These are phyloP conservation scores for Didymella sp. DNA, from an alignment of 2,329 filamentous ascomycete species.

Conservation along the genomic window DNA sequence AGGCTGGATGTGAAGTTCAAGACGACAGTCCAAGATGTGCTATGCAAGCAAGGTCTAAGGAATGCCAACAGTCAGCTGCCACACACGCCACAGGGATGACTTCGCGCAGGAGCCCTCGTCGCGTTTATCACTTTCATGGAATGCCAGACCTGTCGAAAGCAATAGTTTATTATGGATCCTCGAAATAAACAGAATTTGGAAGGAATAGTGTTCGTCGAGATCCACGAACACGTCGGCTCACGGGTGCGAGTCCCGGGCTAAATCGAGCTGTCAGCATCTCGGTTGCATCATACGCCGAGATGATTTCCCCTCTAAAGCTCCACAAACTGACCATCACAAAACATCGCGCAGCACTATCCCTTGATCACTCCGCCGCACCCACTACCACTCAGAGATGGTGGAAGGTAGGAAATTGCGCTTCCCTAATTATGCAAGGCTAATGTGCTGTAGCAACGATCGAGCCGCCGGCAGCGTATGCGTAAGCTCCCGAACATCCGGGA, in stretches of 20 bases:
- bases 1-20: not conserved
- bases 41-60: not conserved
- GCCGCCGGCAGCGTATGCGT: conserved; percentile 55
- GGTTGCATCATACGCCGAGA: conserved; percentile 12
- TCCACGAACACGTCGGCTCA: not conserved
- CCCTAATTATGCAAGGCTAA: conserved; percentile 1
- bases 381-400: conserved; percentile 5
- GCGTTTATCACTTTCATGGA: not conserved
- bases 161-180: not conserved
- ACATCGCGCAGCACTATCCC: conserved; percentile 13
- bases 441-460: conserved; percentile 12
- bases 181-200: conserved; percentile 2
- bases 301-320: conserved; percentile 9
- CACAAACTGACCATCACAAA: conserved; percentile 13
- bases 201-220: not conserved
- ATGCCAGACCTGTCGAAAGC: not conserved
- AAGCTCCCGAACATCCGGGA: conserved; percentile 32
- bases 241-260: conserved; percentile 7
- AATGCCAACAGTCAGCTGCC: conserved; percentile 13
- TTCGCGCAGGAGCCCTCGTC: not conserved
- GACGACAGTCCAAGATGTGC: conserved; percentile 1
- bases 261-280: conserved; percentile 12
- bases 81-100: not conserved
- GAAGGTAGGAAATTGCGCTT: conserved; percentile 13
- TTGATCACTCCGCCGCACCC: conserved; percentile 14